phyloP scores from a whole-genome alignment of 108 stramenopile genomes.

The Stephanodiscus minutulus region DNA sequence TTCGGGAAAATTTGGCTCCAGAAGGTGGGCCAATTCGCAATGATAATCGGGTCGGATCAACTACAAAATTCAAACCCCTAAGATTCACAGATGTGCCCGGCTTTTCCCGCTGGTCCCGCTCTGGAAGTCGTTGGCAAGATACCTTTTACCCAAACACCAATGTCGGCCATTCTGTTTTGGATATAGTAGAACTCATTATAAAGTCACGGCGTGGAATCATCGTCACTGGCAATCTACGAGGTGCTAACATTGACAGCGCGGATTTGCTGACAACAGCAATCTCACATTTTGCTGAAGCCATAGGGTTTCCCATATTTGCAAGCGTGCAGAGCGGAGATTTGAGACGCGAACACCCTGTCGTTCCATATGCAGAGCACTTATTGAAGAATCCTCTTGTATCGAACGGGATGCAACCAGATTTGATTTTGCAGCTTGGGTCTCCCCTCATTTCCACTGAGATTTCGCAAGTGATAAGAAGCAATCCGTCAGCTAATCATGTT shows the following conservation, averaged over 20 bases:
- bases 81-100: slow-evolving; percentile 81
- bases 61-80: slow-evolving; percentile 58
- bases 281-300: slow-evolving; percentile 59
- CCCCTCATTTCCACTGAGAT: slow-evolving; percentile 86
- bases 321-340: slow-evolving; percentile 69
- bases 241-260: slow-evolving; percentile 21
- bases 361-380: slow-evolving; percentile 83
- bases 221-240: slow-evolving; percentile 74
- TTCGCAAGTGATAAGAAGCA: slow-evolving; percentile 53
- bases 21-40: slow-evolving; percentile 85
- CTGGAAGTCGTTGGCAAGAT: slow-evolving; percentile 55
- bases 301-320: slow-evolving; percentile 79
- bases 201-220: slow-evolving; percentile 77
- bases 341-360: slow-evolving; percentile 61
- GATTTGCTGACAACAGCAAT: slow-evolving; percentile 51
- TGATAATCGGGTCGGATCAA: slow-evolving; percentile 59
- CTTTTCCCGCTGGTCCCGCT: slow-evolving; percentile 66
- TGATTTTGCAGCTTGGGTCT: slow-evolving; percentile 85
- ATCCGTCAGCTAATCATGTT: slow-evolving; percentile 52
- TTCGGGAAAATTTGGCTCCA: slow-evolving; percentile 93
- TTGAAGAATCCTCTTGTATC: slow-evolving; percentile 67
- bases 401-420: slow-evolving; percentile 75
- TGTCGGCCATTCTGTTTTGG: slow-evolving; percentile 36
- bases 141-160: slow-evolving; percentile 18
- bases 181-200: slow-evolving; percentile 53